Evolutionary conservation across 352 stramenopile genomes (phyloP), one percentile per base, ranked within the genome.

Genomic region (Elongisporangium prolatum): DNA sequence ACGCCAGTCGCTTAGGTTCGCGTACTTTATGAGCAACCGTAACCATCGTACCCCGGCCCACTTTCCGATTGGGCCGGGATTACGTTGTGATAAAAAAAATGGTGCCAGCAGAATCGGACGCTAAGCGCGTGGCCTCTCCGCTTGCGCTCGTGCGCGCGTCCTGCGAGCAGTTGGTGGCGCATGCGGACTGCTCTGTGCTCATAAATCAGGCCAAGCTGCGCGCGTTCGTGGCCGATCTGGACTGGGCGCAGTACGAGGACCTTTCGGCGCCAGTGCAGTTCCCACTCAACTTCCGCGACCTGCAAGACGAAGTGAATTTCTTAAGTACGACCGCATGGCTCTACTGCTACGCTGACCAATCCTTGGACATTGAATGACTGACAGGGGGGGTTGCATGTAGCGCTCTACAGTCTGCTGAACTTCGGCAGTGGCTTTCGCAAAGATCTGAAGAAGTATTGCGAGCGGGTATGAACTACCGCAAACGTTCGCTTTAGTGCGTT

Each of bases 391-490:
- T 28, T 49, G 21, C 14, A 2, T 66, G 20, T 48, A 91, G 81
- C 71, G 25, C 49, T 93, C n/a, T 77, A 88, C 53, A 72, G 70
- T 20, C 54, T 93, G 51, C 65, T 93, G 38, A 90, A 89, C 68
- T 91, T 93, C 59, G 84, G 84, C 54, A 93, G 84, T 48, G 84
- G 84, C 17, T 93, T 76, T 59, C 77, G 84, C 52, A 89, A 89
- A 54, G 81, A 88, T 21, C 67, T 93, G 53, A 81, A 93, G 69
- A 83, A 87, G 57, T 86, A 86, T 54, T 67, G 71, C 24, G 74
- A 85, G 14, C 75, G 81, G 48, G 77, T 87, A 57, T 50, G 71
- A n/a, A n/a, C 67, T 4, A 37, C 34, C 21, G n/a, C 28, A 14
- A 40, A 9, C 28, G 25, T 9, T 34, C 25, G 28, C 28, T 13